These are phyloP conservation scores for Lentinula edodes DNA, from an alignment of 768 basidiomycete genomes.

Conservation along the genomic window DNA sequence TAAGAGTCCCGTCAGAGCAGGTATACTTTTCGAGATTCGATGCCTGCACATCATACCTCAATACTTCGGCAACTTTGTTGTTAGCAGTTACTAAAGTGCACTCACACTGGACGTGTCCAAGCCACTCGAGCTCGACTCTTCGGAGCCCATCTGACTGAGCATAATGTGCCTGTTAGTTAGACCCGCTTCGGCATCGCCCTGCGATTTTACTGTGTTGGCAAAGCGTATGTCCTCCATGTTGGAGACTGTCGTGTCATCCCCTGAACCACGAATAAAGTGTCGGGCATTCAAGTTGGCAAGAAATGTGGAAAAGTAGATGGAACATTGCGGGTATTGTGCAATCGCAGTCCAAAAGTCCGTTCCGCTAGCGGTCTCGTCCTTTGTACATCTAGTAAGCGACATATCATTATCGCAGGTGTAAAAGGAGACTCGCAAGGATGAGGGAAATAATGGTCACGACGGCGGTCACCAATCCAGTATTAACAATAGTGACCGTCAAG, in stretches of 20 bases:
- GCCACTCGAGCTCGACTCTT: not conserved
- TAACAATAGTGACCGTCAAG: constrained; percentile 9
- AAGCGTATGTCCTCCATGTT: constrained; percentile 11
- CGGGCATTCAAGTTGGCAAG: constrained; percentile 13
- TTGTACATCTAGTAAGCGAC: not conserved
- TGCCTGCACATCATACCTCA: not conserved
- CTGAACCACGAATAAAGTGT: constrained; percentile 8
- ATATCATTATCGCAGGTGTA: not conserved
- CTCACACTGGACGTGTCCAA: not conserved
- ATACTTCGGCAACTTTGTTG: not conserved
- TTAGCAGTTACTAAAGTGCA: not conserved
- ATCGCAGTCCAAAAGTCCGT: constrained; percentile 13
- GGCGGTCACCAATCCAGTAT: constrained; percentile 11
- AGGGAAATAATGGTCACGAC: constrained; percentile 11
- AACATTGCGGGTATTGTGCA: constrained; percentile 12
- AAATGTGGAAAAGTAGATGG: constrained; percentile 11
- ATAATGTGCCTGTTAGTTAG: not conserved
- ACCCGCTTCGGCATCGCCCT: not conserved
- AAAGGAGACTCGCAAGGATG: constrained; percentile 4
- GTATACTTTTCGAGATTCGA: not conserved
- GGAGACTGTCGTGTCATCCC: constrained; percentile 5
- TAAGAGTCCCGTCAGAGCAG: not conserved
- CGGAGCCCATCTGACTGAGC: not conserved
- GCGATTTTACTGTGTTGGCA: not conserved
- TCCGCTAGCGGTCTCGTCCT: constrained; percentile 13